Conservation (phyloP, 257 asterid species). For the Phtheirospermum japonicum region DNA sequence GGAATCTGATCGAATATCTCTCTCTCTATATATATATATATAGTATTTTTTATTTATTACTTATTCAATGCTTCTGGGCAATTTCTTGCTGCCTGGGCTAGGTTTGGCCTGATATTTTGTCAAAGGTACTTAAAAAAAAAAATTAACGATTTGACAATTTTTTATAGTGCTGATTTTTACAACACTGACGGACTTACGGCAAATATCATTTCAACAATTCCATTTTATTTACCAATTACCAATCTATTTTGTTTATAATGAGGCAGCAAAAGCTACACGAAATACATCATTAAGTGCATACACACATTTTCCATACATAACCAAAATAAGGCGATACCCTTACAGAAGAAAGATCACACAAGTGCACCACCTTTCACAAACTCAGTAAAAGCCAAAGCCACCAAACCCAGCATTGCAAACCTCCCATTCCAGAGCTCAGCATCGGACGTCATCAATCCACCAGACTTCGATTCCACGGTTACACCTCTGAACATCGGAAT, state of each 20-base stretch:
- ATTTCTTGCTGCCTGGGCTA: no score
- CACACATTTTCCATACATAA: background rate
- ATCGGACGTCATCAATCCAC: conserved; percentile 49
- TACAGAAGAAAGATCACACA: conserved; percentile 17
- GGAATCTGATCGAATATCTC: no score
- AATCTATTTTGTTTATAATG: background rate
- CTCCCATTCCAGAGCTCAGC: conserved; percentile 87
- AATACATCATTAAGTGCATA: background rate
- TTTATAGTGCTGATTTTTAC: no score
- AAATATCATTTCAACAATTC: background rate
- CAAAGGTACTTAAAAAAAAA: no score
- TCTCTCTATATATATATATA: no score
- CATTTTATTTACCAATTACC: background rate
- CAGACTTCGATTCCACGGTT: conserved; percentile 48
- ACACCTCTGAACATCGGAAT: conserved; percentile 62
- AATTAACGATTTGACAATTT: no score
- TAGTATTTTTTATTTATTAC: no score
- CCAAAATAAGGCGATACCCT: background rate
- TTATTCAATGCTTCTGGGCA: no score
- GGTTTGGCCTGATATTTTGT: no score
- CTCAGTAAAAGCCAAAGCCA: conserved; percentile 81
- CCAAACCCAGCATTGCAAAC: conserved; percentile 80
- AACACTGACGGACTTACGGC: no score
- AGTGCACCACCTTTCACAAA: conserved; percentile 64
- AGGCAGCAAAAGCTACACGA: background rate